Percentiles rank a stretch among this genome's conserved stretches.
Evolutionary conservation across 768 basidiomycete genomes (phyloP).

Genomic region (Leucocoprinus leucothites): DNA sequence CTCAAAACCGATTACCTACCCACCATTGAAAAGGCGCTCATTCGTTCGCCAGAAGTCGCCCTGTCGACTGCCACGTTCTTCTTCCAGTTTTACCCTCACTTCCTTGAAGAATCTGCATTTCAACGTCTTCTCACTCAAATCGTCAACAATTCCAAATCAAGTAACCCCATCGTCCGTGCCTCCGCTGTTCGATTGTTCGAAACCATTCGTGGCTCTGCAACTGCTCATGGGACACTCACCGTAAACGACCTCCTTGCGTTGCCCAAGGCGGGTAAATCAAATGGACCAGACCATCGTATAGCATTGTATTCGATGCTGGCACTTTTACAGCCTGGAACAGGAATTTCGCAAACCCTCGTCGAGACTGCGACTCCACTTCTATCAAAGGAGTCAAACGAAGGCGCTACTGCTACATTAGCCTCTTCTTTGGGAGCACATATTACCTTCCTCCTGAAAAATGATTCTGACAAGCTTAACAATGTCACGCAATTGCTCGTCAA

Average conservation of each 20-base stretch:
- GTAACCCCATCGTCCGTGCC: slow-evolving; percentile 56
- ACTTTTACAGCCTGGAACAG: slow-evolving; percentile 41
- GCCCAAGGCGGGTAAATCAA: slow-evolving; percentile 81
- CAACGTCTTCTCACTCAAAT: slow-evolving; percentile 53
- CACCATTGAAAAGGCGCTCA: slow-evolving; percentile 72
- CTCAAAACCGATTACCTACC: slow-evolving; percentile 59
- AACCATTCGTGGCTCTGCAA: slow-evolving; percentile 27
- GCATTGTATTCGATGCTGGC: slow-evolving; percentile 79
- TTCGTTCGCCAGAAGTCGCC: slow-evolving; percentile 79
- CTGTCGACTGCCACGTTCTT: slow-evolving; percentile 60
- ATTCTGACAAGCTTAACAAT: slow-evolving; percentile 38
- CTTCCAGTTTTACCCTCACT: slow-evolving; percentile 49
- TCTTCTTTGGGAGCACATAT: slow-evolving; percentile 60
- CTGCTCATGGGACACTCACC: slow-evolving; percentile 23
- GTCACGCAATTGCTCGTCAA: slow-evolving; percentile 53
- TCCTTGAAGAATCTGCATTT: slow-evolving; percentile 46
- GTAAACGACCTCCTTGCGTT: slow-evolving; percentile 68
- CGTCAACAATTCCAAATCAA: slow-evolving; percentile 73
- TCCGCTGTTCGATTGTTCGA: slow-evolving; percentile 60
- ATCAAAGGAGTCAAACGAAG: slow-evolving; percentile 79
- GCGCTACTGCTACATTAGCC: slow-evolving; percentile 51
- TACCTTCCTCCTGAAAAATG: slow-evolving; percentile 43
- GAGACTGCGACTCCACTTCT: slow-evolving; percentile 37
- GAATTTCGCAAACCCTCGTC: slow-evolving; percentile 43
- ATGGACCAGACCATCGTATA: slow-evolving; percentile 82